Evolutionary conservation across 1,139 yeast species (phyloP).

Genomic region (Zygoascus hellenicus): DNA sequence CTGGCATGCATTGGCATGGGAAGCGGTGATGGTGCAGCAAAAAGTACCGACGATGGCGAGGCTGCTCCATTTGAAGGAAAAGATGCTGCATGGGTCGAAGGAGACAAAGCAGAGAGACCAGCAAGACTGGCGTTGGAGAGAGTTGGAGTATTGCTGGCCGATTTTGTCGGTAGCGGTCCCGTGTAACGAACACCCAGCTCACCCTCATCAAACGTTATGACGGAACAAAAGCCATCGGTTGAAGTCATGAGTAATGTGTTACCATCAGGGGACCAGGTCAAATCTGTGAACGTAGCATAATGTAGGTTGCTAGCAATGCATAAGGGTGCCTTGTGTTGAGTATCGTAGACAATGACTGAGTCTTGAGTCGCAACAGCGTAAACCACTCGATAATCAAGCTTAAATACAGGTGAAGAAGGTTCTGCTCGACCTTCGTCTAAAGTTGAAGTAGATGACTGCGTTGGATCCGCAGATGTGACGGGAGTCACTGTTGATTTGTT

Average conservation of each 20-base stretch:
- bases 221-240: constrained; percentile 90
- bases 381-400: constrained; percentile 68
- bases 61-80: not conserved
- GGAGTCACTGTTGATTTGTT: constrained; percentile 3
- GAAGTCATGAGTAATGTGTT: constrained; percentile 68
- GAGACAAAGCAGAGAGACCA: constrained; percentile 1
- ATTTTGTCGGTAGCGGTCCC: constrained; percentile 10
- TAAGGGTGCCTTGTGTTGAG: constrained; percentile 60
- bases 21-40: not conserved
- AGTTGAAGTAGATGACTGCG: not conserved
- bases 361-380: constrained; percentile 95
- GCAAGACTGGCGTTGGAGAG: not conserved
- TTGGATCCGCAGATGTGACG: not conserved
- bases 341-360: constrained; percentile 76
- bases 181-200: constrained; percentile 46
- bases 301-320: constrained; percentile 76
- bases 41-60: not conserved
- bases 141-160: constrained; percentile 7
- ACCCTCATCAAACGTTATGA: constrained; percentile 46
- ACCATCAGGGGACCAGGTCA: constrained; percentile 81
- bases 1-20: not conserved
- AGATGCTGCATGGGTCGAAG: constrained; percentile 10
- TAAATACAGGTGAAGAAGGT: constrained; percentile 36
- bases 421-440: not conserved
- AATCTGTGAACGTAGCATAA: constrained; percentile 81